These are phyloP conservation scores for Boletus rufocinnamomeus DNA, from an alignment of 768 basidiomycete genomes.

Conservation along the genomic window DNA sequence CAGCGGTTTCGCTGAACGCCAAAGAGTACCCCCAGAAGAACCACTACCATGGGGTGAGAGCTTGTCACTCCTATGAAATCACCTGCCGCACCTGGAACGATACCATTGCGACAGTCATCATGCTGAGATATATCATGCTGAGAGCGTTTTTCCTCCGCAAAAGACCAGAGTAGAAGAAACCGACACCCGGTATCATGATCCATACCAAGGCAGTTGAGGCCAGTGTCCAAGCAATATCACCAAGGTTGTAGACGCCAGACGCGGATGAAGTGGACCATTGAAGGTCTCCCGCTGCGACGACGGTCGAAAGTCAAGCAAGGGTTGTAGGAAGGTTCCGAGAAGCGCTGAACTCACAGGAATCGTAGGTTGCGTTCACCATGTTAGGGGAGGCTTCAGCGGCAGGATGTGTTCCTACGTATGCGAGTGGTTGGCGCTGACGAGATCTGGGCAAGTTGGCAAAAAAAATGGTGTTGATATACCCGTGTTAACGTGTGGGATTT, in stretches of 20 bases:
- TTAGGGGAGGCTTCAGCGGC: constrained; percentile 4
- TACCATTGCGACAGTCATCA: constrained; percentile 76
- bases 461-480: constrained; percentile 22
- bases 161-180: constrained; percentile 90
- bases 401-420: not conserved
- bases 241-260: constrained; percentile 52
- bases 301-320: not conserved
- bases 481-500: constrained; percentile 23
- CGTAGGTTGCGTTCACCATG: constrained; percentile 49
- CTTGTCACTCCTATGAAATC: constrained; percentile 11
- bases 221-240: constrained; percentile 72
- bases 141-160: constrained; percentile 92
- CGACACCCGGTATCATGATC: constrained; percentile 84
- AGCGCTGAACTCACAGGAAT: constrained; percentile 35
- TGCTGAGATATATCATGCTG: constrained; percentile 81
- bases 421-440: constrained; percentile 6
- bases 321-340: no score
- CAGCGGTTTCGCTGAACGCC: constrained; percentile 79
- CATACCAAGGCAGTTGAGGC: constrained; percentile 78
- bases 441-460: not conserved
- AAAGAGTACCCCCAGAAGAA: constrained; percentile 98
- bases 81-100: constrained; percentile 81
- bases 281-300: constrained; percentile 41
- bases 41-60: constrained; percentile 55
- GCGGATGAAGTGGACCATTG: constrained; percentile 25